These are phyloP conservation scores for Chrysoporthe puriensis DNA, from an alignment of 2,329 filamentous ascomycete species.

Conservation along the genomic window DNA sequence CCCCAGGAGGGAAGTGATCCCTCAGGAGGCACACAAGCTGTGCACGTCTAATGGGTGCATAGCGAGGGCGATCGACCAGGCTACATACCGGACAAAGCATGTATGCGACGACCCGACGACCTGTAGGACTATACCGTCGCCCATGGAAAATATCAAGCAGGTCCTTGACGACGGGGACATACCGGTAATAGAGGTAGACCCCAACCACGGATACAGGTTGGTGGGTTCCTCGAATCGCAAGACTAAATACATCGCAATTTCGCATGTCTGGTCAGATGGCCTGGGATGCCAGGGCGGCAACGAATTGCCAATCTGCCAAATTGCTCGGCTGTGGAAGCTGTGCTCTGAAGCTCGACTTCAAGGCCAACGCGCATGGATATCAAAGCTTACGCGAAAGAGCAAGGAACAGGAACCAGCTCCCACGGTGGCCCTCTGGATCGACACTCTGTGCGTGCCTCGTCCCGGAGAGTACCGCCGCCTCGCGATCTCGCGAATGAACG, in stretches of 20 bases:
- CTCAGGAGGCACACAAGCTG: background rate
- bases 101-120: background rate
- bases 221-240: background rate
- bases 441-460: background rate
- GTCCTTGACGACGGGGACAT: background rate
- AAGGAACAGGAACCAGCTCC: background rate
- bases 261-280: constrained; percentile 1
- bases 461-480: background rate
- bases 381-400: background rate
- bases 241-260: background rate
- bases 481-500: constrained; percentile 1
- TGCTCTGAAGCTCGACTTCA: background rate
- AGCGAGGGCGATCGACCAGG: background rate
- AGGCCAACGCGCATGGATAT: background rate
- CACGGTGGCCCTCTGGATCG: background rate
- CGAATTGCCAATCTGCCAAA: background rate
- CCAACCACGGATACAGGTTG: background rate
- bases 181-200: background rate
- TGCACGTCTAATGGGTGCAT: background rate
- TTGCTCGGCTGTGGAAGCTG: background rate
- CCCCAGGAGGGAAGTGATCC: background rate
- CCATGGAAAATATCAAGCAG: background rate
- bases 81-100: background rate
- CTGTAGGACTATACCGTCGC: background rate
- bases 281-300: background rate